A percentile compares a stretch with the other conserved stretches of the same genome.
Conservation (phyloP, 2,329 filamentous ascomycete species). For the Triangularia verruculosa region DNA sequence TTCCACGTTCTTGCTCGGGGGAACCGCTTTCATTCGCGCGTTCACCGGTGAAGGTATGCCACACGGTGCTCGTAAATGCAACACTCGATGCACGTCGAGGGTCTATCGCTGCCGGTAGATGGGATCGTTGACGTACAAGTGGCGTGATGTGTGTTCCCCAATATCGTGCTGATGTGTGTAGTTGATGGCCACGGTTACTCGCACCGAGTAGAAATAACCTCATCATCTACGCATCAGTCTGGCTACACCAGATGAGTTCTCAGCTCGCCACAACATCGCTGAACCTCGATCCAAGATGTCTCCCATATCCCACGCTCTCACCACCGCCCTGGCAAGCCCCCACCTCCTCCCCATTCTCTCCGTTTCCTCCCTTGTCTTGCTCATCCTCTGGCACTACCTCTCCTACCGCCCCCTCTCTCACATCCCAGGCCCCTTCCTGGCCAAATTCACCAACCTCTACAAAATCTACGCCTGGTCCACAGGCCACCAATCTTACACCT, state of each 20-base stretch:
- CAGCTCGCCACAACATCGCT: background rate
- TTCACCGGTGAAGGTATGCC: background rate
- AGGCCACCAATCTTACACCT: background rate
- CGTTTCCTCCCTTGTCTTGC: background rate
- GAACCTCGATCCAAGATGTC: background rate
- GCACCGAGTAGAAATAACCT: background rate
- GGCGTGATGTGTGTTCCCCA: background rate
- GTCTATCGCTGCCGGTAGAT: background rate
- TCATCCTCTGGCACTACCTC: background rate
- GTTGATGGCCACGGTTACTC: background rate
- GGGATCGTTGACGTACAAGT: background rate
- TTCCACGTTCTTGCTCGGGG: background rate
- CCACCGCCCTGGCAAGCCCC: background rate
- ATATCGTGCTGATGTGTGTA: background rate
- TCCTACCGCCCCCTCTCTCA: constrained; percentile 36
- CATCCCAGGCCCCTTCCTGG: constrained; percentile 39
- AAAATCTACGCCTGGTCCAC: constrained; percentile 26
- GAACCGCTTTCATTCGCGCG: background rate
- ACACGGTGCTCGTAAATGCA: background rate
- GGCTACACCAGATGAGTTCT: too few relatives aligned
- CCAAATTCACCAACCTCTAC: constrained; percentile 40
- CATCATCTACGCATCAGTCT: background rate
- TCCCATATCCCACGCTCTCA: background rate
- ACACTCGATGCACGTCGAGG: background rate
- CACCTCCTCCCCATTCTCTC: background rate